Base-by-base conservation (phyloP, 2,329 filamentous ascomycete species). In the Neodidymelliopsis sp. region DNA sequence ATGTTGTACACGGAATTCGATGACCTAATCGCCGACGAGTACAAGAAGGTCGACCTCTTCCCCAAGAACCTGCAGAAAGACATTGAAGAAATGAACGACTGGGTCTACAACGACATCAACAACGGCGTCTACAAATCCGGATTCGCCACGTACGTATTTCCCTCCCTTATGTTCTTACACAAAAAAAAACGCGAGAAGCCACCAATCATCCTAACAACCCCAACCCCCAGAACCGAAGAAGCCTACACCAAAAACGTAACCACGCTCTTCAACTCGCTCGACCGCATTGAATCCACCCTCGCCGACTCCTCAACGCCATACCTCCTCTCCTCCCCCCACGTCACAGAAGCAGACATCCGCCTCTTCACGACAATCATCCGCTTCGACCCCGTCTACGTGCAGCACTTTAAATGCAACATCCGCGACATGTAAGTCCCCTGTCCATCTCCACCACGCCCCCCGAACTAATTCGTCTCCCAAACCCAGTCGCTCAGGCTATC, bases 1-100 rank as follows among this genome's bases (percentile, higher is more conserved):
- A 96, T 96, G 89, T 79, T 97, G 54, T 89, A 89, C 69, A 81
- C 81, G 30, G 89, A 85, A 71, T 97, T 97, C 69, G 86, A 97
- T 49, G 67, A 75, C 28, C 36, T 79, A 18, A 59, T 81, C n/a
- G 72, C 73, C 2, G 73, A 74, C 6, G 67, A 78, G 57, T 75
- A 75, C 61, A 74, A 70, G 52, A 65, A 69, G 1, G 40, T 80
- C 1, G 77, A 79, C 38, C 65, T 80, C 4, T 70, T 79, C 24
- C 79, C 79, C 0, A 62, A 74, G 49, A 66, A 75, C 6, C 57
- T 81, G 40, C 62, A 72, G 41, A 67, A 73, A 23, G 60, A 75
- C 4, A 81, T 81, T 43, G 79, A 81, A 9, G 72, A 68, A 39
- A 75, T 77, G 44, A 81, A 81, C 39, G 75, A 77, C 16, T 81